A percentile compares a stretch with the other conserved stretches of the same genome.
Conservation (phyloP, 2,329 filamentous ascomycete genomes). For the Colletotrichum plurivorum region DNA sequence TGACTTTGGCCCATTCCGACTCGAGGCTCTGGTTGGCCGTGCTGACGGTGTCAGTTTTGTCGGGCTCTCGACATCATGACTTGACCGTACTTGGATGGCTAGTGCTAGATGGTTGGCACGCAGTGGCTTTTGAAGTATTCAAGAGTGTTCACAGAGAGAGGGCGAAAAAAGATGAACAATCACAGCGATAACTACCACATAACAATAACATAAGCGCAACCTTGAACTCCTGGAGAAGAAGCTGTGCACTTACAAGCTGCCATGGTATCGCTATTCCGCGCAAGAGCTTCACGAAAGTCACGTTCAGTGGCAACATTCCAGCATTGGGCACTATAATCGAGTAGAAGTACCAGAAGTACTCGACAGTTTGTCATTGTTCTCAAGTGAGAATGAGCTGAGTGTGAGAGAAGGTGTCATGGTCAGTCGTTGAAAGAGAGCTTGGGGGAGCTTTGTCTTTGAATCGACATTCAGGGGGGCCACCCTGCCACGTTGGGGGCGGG, state of each 20-base stretch:
- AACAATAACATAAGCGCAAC: too few relatives aligned
- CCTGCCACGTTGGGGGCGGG: constrained; percentile 3
- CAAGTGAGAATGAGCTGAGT: background rate
- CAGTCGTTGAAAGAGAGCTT: constrained; percentile 14
- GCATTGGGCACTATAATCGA: background rate
- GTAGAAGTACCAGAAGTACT: too few relatives aligned
- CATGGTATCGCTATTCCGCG: constrained; percentile 43
- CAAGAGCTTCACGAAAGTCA: constrained; percentile 15
- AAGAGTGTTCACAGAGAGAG: too few relatives aligned
- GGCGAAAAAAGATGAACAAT: background rate
- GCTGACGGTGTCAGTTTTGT: background rate
- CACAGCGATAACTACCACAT: background rate
- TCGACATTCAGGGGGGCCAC: background rate
- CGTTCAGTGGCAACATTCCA: background rate
- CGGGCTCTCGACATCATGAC: background rate
- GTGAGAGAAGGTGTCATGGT: background rate
- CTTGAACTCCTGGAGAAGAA: too few relatives aligned
- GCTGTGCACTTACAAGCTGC: constrained; percentile 48
- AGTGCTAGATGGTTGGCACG: background rate
- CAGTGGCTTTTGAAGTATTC: background rate
- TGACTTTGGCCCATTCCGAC: constrained; percentile 39
- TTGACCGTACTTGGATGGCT: background rate
- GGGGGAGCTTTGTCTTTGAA: background rate
- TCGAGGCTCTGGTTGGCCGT: constrained; percentile 34
- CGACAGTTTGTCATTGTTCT: background rate